Conservation (phyloP, 2,329 filamentous ascomycete genomes). For the Fusarium anguioides region DNA sequence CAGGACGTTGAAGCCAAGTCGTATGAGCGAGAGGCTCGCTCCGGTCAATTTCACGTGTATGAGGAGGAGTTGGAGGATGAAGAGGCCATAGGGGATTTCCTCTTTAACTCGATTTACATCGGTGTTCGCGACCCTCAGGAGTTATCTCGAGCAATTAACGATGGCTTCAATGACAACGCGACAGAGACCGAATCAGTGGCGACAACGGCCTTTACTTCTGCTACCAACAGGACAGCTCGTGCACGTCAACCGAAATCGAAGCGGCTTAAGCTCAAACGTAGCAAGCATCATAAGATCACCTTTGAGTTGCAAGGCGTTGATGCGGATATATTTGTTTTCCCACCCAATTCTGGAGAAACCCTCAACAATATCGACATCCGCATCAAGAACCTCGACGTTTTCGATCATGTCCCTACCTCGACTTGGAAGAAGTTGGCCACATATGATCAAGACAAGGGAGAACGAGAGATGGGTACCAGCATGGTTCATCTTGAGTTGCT, state of each 20-base stretch:
- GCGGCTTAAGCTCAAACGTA: conserved; percentile 80
- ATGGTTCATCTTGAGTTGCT: conserved; percentile 93
- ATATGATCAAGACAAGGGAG: conserved; percentile 88
- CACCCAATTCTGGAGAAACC: conserved; percentile 80
- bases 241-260: conserved; percentile 61
- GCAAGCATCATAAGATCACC: conserved; percentile 92
- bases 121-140: conserved; percentile 88
- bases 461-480: conserved; percentile 83
- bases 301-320: conserved; percentile 90
- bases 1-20: conserved; percentile 87
- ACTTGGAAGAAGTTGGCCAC: conserved; percentile 99
- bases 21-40: conserved; percentile 74
- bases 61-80: conserved; percentile 83
- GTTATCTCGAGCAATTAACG: conserved; percentile 85
- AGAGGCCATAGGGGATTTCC: conserved; percentile 89
- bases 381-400: conserved; percentile 85
- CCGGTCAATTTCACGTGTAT: conserved; percentile 66
- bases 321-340: conserved; percentile 84
- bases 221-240: conserved; percentile 62
- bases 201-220: conserved; percentile 75
- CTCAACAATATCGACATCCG: conserved; percentile 89
- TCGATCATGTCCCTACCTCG: conserved; percentile 92
- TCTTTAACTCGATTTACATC: conserved; percentile 99
- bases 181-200: conserved; percentile 93
- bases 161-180: conserved; percentile 83